Conservation (phyloP, 352 stramenopile species). For the Phytophthora quininea region DNA sequence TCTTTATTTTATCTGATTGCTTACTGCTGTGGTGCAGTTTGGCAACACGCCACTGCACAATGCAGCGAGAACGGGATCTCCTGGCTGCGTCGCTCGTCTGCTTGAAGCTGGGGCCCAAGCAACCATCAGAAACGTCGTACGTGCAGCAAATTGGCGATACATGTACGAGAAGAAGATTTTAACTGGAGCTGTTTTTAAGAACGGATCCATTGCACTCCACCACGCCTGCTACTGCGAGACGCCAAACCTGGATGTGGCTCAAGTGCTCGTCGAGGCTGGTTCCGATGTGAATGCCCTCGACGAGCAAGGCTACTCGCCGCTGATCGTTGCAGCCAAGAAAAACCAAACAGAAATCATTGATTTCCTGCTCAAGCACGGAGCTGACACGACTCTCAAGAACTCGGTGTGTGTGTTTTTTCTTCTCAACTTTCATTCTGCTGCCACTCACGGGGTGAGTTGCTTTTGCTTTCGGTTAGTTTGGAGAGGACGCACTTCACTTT, state of each 20-base stretch:
- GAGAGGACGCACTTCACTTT: constrained; percentile 71
- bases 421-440: neutral
- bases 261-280: constrained; percentile 61
- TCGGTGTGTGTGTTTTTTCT: constrained; percentile 19
- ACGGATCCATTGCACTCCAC: constrained; percentile 73
- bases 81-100: constrained; percentile 53
- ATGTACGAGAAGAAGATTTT: neutral
- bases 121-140: constrained; percentile 61
- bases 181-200: constrained; percentile 33
- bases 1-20: neutral
- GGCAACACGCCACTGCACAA: constrained; percentile 82
- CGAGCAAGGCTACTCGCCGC: constrained; percentile 61
- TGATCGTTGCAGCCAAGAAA: constrained; percentile 80
- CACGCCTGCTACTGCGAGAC: constrained; percentile 81
- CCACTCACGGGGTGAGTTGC: too few species aligned
- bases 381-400: constrained; percentile 58
- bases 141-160: constrained; percentile 1
- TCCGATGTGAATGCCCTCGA: constrained; percentile 69
- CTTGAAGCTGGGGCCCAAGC: constrained; percentile 54
- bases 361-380: constrained; percentile 54
- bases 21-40: constrained; percentile 45
- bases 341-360: constrained; percentile 69
- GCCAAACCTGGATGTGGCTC: constrained; percentile 56
- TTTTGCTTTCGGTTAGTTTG: constrained; percentile 35
- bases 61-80: constrained; percentile 60